Percentiles rank a stretch among this genome's conserved stretches.
Evolutionary conservation across 441 rosid species (phyloP).

Genomic region (Jatropha podagrica): DNA sequence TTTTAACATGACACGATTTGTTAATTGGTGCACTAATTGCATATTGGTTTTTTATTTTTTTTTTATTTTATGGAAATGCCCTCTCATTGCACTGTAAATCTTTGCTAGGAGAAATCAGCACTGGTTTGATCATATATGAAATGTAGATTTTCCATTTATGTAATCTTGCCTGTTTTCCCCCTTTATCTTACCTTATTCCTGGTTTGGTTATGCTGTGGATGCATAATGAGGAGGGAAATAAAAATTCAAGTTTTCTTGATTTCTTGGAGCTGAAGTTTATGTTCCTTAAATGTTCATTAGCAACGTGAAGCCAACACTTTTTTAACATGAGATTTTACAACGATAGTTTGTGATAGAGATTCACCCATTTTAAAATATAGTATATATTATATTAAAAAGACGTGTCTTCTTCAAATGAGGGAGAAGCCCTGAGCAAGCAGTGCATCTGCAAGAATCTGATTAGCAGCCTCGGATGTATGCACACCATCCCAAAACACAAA

Average conservation of each 20-base stretch:
- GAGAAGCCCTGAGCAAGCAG: conserved; percentile 59
- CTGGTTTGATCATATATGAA: not conserved
- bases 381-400: not conserved
- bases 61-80: not conserved
- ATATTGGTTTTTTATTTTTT: not conserved
- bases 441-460: conserved; percentile 69
- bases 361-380: too few relatives aligned
- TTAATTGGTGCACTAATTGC: not conserved
- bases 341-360: too few relatives aligned
- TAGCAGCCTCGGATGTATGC: conserved; percentile 88
- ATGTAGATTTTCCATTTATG: not conserved
- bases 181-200: not conserved
- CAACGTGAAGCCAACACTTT: not conserved
- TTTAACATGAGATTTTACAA: not conserved
- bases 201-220: not conserved
- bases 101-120: not conserved
- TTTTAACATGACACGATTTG: not conserved
- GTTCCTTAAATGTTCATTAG: not conserved
- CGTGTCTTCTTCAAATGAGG: conserved; percentile 38
- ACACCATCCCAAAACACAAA: conserved; percentile 91
- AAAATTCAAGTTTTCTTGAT: not conserved
- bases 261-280: not conserved
- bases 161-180: not conserved
- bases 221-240: not conserved
- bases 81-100: not conserved